Conservation (phyloP, 176 grass and related monocot species). For the Carex cristatella region DNA sequence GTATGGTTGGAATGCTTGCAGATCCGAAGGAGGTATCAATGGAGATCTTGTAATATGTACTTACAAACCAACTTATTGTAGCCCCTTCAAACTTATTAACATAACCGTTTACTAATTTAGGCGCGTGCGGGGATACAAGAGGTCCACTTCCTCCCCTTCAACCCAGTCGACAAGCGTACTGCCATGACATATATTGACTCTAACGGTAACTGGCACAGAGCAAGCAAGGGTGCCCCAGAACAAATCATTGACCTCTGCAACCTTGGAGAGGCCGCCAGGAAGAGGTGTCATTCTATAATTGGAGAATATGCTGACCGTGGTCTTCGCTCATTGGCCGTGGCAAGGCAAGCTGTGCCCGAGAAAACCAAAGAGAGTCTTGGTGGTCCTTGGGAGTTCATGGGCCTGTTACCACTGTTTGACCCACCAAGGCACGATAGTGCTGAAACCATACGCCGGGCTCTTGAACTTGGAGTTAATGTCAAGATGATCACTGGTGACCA, state of each 20-base stretch:
- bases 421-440: conserved; percentile 90
- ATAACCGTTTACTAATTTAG: neutral
- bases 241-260: conserved; percentile 95
- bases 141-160: conserved; percentile 88
- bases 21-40: conserved; percentile 59
- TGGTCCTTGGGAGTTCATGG: conserved; percentile 76
- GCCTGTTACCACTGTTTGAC: conserved; percentile 74
- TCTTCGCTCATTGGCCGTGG: conserved; percentile 65
- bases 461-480: conserved; percentile 72
- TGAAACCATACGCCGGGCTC: conserved; percentile 79
- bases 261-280: conserved; percentile 42
- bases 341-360: conserved; percentile 69
- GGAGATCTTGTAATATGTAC: neutral
- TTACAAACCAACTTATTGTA: neutral
- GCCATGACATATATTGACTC: conserved; percentile 88
- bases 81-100: neutral
- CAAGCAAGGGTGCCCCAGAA: conserved; percentile 88
- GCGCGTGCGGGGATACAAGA: conserved; percentile 75
- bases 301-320: conserved; percentile 63
- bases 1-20: conserved; percentile 75
- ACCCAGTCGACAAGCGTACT: conserved; percentile 89
- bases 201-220: conserved; percentile 73
- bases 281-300: conserved; percentile 63
- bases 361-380: conserved; percentile 63
- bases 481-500: conserved; percentile 99